Percentiles rank a stretch among this genome's conserved stretches.
These are phyloP conservation scores for Penicillium simplicissimum DNA, from an alignment of 495 filamentous ascomycete genomes.

Conservation along the genomic window DNA sequence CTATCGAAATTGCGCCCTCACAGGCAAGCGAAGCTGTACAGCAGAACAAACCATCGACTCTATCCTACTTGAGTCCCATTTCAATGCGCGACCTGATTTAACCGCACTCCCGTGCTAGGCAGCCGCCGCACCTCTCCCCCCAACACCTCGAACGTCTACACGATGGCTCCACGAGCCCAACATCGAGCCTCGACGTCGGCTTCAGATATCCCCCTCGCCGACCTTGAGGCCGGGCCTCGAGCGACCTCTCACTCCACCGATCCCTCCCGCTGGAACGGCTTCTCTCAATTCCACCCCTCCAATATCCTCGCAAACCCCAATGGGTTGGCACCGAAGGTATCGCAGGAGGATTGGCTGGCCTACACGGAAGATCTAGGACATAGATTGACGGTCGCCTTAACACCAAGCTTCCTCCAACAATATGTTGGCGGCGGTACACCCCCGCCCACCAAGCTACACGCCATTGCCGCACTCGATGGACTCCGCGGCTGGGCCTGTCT, in stretches of 20 bases:
- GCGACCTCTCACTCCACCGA: slow-evolving; percentile 2
- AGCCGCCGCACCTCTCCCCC: neutral
- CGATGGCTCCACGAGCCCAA: slow-evolving; percentile 20
- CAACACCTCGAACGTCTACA: neutral
- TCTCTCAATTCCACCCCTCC: slow-evolving; percentile 32
- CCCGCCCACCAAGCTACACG: slow-evolving; percentile 37
- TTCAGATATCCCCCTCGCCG: slow-evolving; percentile 33
- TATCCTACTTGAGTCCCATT: neutral
- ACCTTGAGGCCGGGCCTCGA: slow-evolving; percentile 33
- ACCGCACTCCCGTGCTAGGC: neutral
- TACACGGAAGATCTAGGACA: slow-evolving; percentile 29
- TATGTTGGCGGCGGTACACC: slow-evolving; percentile 38
- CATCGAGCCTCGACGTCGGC: slow-evolving; percentile 25
- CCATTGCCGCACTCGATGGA: slow-evolving; percentile 51
- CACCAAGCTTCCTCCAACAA: slow-evolving; percentile 45
- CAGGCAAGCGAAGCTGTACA: too few relatives aligned
- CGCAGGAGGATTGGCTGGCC: slow-evolving; percentile 36
- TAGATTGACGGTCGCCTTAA: slow-evolving; percentile 37
- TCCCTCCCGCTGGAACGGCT: slow-evolving; percentile 27
- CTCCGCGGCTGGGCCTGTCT: slow-evolving; percentile 53
- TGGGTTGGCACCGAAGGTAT: slow-evolving; percentile 18
- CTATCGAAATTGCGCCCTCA: too few relatives aligned
- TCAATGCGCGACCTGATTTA: slow-evolving; percentile 2
- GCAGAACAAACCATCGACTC: neutral
- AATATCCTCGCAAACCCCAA: slow-evolving; percentile 33